These are phyloP conservation scores for Cutaneotrichosporon daszewskae DNA, from an alignment of 1,284 basidiomycete species.

Conservation along the genomic window DNA sequence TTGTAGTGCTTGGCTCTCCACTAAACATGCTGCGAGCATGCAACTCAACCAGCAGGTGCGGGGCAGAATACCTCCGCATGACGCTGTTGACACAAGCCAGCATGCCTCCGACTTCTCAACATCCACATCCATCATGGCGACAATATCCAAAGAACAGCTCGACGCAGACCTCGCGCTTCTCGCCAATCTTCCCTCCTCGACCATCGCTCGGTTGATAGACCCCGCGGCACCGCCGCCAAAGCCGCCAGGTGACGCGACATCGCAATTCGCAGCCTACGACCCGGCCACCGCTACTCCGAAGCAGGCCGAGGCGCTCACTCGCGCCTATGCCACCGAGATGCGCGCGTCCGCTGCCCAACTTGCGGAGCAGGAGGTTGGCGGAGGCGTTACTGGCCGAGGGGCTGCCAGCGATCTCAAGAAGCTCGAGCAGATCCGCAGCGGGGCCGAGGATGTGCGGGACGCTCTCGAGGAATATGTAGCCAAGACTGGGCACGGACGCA, in stretches of 20 bases:
- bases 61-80: too few relatives aligned
- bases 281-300: neutral
- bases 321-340: constrained; percentile 15
- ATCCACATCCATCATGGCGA: too few relatives aligned
- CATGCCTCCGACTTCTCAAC: too few relatives aligned
- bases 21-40: too few relatives aligned
- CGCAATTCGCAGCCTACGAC: constrained; percentile 1
- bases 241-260: neutral
- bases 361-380: neutral
- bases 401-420: neutral
- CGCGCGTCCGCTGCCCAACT: constrained; percentile 4
- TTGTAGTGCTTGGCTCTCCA: too few relatives aligned
- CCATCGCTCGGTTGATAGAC: constrained; percentile 12
- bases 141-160: neutral
- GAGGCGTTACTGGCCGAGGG: neutral
- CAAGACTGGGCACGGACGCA: too few relatives aligned
- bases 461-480: constrained; percentile 10
- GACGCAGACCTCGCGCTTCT: constrained; percentile 10
- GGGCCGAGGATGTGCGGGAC: constrained; percentile 4
- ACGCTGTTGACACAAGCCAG: too few relatives aligned
- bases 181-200: constrained; percentile 2
- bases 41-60: too few relatives aligned
- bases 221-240: constrained; percentile 2
- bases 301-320: neutral
- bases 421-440: constrained; percentile 5